Evolutionary conservation across 2,329 filamentous ascomycete species (phyloP).

Genomic region (Pochonia chlamydosporia): DNA sequence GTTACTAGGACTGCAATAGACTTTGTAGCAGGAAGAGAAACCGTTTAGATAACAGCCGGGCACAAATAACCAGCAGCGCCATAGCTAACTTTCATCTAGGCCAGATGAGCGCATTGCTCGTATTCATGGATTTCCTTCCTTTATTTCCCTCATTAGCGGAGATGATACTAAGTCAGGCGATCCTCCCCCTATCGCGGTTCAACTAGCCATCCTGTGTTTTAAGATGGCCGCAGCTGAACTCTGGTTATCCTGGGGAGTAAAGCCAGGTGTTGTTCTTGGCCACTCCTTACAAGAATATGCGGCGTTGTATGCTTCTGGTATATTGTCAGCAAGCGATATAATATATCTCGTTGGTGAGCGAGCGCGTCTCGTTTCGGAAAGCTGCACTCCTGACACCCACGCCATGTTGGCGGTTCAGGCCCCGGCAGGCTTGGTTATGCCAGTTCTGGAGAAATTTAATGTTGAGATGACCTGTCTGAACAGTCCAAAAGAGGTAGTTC

Average conservation of each 20-base stretch:
- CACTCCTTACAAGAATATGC: slow-evolving; percentile 70
- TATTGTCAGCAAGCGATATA: slow-evolving; percentile 65
- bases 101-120: no score
- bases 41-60: no score
- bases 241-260: slow-evolving; percentile 42
- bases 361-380: slow-evolving; percentile 57
- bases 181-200: no score
- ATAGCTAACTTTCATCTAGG: no score
- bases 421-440: slow-evolving; percentile 39
- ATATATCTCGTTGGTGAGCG: slow-evolving; percentile 66
- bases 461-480: slow-evolving; percentile 52
- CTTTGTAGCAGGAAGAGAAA: no score
- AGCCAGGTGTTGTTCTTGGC: slow-evolving; percentile 50
- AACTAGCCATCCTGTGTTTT: slow-evolving; percentile 32
- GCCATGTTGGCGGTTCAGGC: slow-evolving; percentile 47
- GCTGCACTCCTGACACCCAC: slow-evolving; percentile 62
- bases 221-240: slow-evolving; percentile 35
- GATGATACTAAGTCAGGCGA: no score
- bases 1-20: no score
- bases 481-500: slow-evolving; percentile 53
- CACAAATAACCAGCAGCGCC: no score
- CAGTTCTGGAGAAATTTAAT: slow-evolving; percentile 11
- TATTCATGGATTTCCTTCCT: no score
- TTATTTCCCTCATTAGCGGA: no score
- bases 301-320: slow-evolving; percentile 63